Conservation (phyloP, 345 rosid genomes). For the Eutrema japonicum region DNA sequence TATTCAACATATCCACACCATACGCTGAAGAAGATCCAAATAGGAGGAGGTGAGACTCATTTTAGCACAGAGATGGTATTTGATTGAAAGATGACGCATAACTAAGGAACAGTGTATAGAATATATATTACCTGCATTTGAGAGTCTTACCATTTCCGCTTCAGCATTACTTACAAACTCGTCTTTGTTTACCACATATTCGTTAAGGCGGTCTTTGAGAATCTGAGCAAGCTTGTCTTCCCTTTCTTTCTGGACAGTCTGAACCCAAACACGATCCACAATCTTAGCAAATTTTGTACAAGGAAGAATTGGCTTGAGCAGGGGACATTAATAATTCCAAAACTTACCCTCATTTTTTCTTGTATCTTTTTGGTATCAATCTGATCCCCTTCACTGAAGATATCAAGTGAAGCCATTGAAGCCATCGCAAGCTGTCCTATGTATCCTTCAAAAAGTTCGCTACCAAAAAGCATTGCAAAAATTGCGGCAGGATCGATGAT, state of each 20-base stretch:
- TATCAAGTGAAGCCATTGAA: conserved; percentile 95
- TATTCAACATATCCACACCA: conserved; percentile 92
- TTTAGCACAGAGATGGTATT: not conserved
- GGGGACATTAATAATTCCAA: not conserved
- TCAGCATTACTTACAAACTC: conserved; percentile 67
- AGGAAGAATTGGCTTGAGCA: not conserved
- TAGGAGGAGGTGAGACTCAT: not conserved
- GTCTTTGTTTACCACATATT: conserved; percentile 78
- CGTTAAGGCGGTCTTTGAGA: conserved; percentile 72
- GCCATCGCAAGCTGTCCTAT: conserved; percentile 99
- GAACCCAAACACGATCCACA: conserved; percentile 37
- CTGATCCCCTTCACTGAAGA: conserved; percentile 80
- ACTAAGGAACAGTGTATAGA: not conserved
- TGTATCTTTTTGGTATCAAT: conserved; percentile 83
- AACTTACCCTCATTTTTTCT: conserved; percentile 84
- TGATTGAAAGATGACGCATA: not conserved
- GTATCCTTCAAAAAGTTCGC: conserved; percentile 94
- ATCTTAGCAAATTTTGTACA: conserved; percentile 22
- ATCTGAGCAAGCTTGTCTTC: conserved; percentile 85
- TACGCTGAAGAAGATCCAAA: conserved; percentile 61
- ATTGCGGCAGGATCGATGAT: conserved; percentile 95
- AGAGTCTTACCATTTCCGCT: conserved; percentile 84
- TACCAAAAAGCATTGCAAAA: conserved; percentile 98
- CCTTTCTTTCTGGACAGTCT: conserved; percentile 95
- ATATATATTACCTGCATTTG: conserved; percentile 70